Evolutionary conservation across 108 stramenopile species (phyloP).

Genomic region (Cyclotella choctawhatcheeana): DNA sequence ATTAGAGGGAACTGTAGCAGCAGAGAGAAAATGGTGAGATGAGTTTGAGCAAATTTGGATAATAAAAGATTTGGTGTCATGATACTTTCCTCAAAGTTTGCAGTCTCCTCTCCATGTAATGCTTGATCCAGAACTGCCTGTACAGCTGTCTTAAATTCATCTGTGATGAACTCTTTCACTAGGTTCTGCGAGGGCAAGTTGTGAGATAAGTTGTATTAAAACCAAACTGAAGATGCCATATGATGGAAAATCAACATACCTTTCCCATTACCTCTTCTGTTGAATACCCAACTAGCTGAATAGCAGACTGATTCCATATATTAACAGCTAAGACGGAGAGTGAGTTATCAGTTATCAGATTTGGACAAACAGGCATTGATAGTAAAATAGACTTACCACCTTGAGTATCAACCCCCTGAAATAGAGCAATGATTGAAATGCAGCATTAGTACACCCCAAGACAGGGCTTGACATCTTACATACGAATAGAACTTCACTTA

Average conservation of each 20-base stretch:
- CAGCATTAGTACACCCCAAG: too few species aligned
- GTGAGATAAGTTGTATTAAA: background rate
- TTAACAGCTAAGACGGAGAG: constrained; percentile 48
- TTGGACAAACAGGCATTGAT: too few species aligned
- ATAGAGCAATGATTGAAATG: too few species aligned
- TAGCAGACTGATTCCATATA: constrained; percentile 62
- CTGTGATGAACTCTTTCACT: constrained; percentile 52
- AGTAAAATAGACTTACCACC: constrained; percentile 14
- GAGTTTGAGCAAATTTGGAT: background rate
- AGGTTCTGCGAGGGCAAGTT: constrained; percentile 15
- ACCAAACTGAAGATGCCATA: too few species aligned
- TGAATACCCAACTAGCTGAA: constrained; percentile 54
- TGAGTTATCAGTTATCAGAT: too few species aligned
- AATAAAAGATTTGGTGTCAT: background rate
- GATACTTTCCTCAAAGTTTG: too few species aligned
- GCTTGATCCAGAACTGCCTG: constrained; percentile 50
- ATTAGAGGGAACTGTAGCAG: constrained; percentile 37
- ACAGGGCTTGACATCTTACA: too few species aligned
- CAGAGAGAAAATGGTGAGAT: background rate
- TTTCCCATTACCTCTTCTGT: constrained; percentile 55
- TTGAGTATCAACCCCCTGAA: constrained; percentile 54
- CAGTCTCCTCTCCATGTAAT: constrained; percentile 48
- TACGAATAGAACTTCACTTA: too few species aligned
- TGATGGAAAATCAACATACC: background rate
- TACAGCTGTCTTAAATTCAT: constrained; percentile 33